Evolutionary conservation across 345 rosid species (phyloP), one percentile per base, ranked within the genome.

Genomic region (Rhizophora mangle): DNA sequence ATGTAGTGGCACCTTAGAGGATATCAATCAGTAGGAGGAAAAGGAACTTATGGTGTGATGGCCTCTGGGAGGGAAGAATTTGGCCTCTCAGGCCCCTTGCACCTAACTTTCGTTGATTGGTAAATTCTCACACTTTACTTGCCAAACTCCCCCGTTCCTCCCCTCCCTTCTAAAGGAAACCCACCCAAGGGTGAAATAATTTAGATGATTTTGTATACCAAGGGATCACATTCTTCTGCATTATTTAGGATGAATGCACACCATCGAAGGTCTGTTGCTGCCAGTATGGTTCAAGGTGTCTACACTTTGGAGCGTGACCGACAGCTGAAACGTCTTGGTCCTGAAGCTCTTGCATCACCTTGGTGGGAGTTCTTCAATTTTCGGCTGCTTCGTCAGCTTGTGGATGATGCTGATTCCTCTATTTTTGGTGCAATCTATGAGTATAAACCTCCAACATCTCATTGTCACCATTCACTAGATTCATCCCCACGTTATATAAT

Each of bases 331-430:
- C 91, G 95, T 24, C 72, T 80, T 60, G 94, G 80, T 60, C 75
- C 82, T 9, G 75, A 80, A 64, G 92, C 93, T 63, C 72, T 90
- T 13, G 96, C 93, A 72, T 82, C 89, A 36, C 79, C 83, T 18
- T 95, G 99, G 99, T 92, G 96, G 84, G 89, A 85, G 78, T 89
- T 86, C 78, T 90, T 90, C 65, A 80, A 86, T 66, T 95, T 92
- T 64, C 75, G 60, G 55, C 75, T 89, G 74, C 72, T 82, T 62
- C 85, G 80, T 36, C 76, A 78, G 60, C 94, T 92, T 26, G 84
- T 86, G 1, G 97, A 95, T 36, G 85, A 90, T 34, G 85, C 68
- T 19, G 99, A 90, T 72, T 84, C 75, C 71, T 90, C 92, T 69
- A 82, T 87, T 11, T 90, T 95, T 29, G 99, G 97, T 65, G 94